Evolutionary conservation across 139 green algal genomes (phyloP), one percentile per base, ranked within the genome.

Genomic region (Coccomyxa sp.): DNA sequence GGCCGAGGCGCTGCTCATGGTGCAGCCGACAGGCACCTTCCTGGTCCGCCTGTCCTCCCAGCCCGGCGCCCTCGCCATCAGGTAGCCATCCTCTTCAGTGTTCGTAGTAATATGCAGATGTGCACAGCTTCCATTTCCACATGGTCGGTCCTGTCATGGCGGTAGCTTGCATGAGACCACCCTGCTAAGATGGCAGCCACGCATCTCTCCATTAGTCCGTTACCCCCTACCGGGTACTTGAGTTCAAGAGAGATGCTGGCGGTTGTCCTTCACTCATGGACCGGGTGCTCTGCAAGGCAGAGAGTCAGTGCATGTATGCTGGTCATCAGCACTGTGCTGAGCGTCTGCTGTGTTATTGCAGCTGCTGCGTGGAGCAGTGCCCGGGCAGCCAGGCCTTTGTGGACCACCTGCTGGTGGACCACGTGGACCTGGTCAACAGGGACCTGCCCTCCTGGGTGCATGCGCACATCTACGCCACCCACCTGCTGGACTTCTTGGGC

Each of bases 331-430:
- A 58, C 31, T 58, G 29, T n/a, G n/a, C n/a, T n/a, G n/a, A 27
- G 27, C 39, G n/a, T n/a, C 34, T 39, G 29, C 35, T 3, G 24
- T 68, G 36, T 41, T 2, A 31, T 6, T 27, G 50, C 50, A 34
- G 50, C 0, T 71, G 34, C 39, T 37, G 39, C 36, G 10, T 18
- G 38, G 69, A 34, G 55, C 70, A 76, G 41, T 44, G 78, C n/a
- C 6, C n/a, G 8, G 70, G 50, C 38, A 29, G 44, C 35, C 27
- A 14, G 24, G 7, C 12, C 16, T 50, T 34, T n/a, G 70, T 77
- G 50, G 64, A 75, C 33, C 79, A 83, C 44, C 41, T 73, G 73
- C 64, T 83, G 33, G 44, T 83, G 73, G 79, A 83, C 73, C 35
- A 40, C 55, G 79, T 79, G 31, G 68, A 79, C 31, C 73, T 83